Conservation (phyloP, 129 eudicot species). For the Erigeron canadensis region DNA sequence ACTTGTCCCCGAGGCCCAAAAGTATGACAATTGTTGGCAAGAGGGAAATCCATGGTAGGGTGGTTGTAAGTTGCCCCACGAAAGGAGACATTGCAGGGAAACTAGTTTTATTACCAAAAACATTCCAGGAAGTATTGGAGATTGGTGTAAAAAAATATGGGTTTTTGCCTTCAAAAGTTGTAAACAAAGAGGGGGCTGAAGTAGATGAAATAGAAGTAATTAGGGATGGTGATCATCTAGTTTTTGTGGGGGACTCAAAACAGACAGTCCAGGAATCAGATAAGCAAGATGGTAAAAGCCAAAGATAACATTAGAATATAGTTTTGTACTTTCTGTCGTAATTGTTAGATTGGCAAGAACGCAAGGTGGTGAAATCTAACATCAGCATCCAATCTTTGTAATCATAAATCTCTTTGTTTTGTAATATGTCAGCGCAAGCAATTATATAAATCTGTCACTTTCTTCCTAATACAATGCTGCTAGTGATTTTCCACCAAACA, state of each 20-base stretch:
- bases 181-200: constrained; percentile 65
- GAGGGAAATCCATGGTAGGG: constrained; percentile 40
- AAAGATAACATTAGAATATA: constrained; percentile 19
- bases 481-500: not conserved
- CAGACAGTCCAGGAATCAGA: constrained; percentile 6
- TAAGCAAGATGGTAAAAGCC: not conserved
- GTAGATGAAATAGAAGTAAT: constrained; percentile 72
- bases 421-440: not conserved
- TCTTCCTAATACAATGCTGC: not conserved
- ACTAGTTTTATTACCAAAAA: constrained; percentile 68
- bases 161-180: constrained; percentile 41
- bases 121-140: constrained; percentile 55
- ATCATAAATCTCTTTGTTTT: constrained; percentile 4
- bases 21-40: constrained; percentile 17
- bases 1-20: constrained; percentile 39
- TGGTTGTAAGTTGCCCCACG: constrained; percentile 69
- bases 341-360: not conserved
- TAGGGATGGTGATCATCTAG: constrained; percentile 87
- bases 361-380: constrained; percentile 18
- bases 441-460: not conserved
- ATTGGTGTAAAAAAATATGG: constrained; percentile 66
- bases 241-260: constrained; percentile 46
- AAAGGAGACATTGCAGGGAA: constrained; percentile 65
- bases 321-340: not conserved
- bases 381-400: constrained; percentile 4